Conservation (phyloP, 169 alveolate species). For the Plasmodium falciparum region DNA sequence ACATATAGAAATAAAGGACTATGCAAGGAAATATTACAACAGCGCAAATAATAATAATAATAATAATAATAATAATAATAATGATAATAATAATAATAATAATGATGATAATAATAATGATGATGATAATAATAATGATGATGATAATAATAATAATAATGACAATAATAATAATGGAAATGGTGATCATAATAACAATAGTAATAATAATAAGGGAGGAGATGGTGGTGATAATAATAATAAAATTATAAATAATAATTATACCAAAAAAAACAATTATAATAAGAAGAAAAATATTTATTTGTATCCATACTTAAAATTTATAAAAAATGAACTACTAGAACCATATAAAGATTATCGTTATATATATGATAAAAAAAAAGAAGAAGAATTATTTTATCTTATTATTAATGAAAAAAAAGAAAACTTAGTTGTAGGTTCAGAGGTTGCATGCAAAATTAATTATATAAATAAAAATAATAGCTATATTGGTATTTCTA, state of each 20-base stretch:
- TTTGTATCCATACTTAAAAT: slow-evolving; percentile 83
- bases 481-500: slow-evolving; percentile 41
- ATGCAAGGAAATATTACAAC: slow-evolving; percentile 50
- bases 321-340: slow-evolving; percentile 81
- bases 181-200: too few species aligned
- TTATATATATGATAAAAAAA: slow-evolving; percentile 45
- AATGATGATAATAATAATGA: too few species aligned
- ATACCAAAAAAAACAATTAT: too few species aligned
- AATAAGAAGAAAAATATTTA: slow-evolving; percentile 71
- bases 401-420: slow-evolving; percentile 78
- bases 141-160: too few species aligned
- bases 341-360: slow-evolving; percentile 84
- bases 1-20: slow-evolving; percentile 48
- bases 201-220: too few species aligned
- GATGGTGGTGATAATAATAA: too few species aligned
- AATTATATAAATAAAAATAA: slow-evolving; percentile 70
- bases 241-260: too few species aligned
- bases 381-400: slow-evolving; percentile 83
- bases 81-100: too few species aligned
- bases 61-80: too few species aligned
- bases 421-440: slow-evolving; percentile 78
- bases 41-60: neutral
- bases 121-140: too few species aligned
- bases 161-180: too few species aligned
- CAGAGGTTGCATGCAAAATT: slow-evolving; percentile 83